Base-by-base conservation (phyloP, 768 basidiomycete genomes). In the Agrocybe chaxingu region DNA sequence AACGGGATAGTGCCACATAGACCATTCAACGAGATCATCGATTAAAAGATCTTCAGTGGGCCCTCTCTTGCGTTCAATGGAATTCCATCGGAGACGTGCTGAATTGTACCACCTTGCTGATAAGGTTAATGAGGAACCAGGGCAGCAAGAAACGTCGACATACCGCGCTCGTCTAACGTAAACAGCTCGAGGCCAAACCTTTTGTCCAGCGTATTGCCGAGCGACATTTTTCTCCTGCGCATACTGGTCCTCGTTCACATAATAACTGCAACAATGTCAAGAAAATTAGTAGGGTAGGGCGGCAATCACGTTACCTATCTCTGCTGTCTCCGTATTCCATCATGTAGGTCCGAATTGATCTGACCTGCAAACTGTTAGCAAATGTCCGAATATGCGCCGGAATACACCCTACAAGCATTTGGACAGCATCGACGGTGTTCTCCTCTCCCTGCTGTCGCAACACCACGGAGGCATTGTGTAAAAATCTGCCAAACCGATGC, bases 401-500 rank as follows among this genome's bases (percentile, higher is more conserved):
- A 41, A 47, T 30, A 29, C 13, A 11, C 68, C 80, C 48, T 56
- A 87, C 88, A 50, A 90, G 70, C 63, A 82, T 79, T 56, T 86
- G 79, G 12, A 92, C 86, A 4, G 86, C 84, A 66, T 94, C 92
- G 7, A 94, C 81, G 2, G 84, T 86, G 56, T 86, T 88, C 66
- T 89, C 85, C 60, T 87, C 85, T 4, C 88, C 89, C 65, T 89
- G 88, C 52, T 80, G 76, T 33, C 78, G 78, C 56, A 92, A 66
- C 12, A 80, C 78, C 5, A 74, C 70, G 0, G 91, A 90, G 0
- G 89, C 88, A 19, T 73, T 66, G 57, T 90, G 87, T 29, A 96
- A 69, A 55, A 91, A 81, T 18, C 69, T 67, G 0, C 88, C 89
- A 55, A 89, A 86, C 7, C 85, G 78, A 16, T 70, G 66, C 45